Conservation (phyloP, 2,329 filamentous ascomycete genomes). For the Neofusicoccum cordaticola region DNA sequence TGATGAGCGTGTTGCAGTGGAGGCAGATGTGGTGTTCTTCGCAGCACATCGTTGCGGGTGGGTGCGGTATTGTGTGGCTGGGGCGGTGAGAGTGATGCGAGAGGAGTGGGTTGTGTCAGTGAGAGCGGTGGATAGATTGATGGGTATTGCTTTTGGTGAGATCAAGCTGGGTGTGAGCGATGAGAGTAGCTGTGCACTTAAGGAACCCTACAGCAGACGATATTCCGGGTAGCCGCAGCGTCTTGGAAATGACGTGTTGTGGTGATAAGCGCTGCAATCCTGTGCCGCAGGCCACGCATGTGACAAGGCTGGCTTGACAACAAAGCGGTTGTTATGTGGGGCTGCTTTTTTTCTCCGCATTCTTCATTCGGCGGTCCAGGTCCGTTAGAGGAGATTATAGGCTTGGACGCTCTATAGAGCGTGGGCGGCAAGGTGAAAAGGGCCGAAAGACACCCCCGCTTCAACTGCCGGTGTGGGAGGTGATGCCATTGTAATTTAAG, state of each 20-base stretch:
- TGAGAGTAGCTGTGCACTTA: no score
- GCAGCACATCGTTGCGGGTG: neutral
- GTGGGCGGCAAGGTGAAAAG: neutral
- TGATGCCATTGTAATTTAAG: neutral
- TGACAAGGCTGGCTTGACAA: neutral
- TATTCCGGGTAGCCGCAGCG: neutral
- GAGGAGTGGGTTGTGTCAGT: neutral
- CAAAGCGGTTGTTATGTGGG: neutral
- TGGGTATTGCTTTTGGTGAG: no score
- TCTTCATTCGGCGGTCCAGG: neutral
- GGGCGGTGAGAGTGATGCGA: neutral
- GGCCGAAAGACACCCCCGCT: neutral
- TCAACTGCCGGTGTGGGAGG: neutral
- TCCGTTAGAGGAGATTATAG: neutral
- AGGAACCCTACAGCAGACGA: no score
- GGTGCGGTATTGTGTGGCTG: neutral
- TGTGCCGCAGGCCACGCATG: neutral
- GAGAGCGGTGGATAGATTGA: neutral
- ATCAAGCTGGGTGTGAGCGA: no score
- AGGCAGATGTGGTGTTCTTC: slow-evolving; percentile 6
- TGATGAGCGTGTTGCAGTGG: neutral
- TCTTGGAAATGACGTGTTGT: neutral
- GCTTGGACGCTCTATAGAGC: neutral
- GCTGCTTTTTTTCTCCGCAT: neutral
- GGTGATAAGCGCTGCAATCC: neutral